phyloP scores from a whole-genome alignment of 306 rosid species.

The Benincasa hispida region DNA sequence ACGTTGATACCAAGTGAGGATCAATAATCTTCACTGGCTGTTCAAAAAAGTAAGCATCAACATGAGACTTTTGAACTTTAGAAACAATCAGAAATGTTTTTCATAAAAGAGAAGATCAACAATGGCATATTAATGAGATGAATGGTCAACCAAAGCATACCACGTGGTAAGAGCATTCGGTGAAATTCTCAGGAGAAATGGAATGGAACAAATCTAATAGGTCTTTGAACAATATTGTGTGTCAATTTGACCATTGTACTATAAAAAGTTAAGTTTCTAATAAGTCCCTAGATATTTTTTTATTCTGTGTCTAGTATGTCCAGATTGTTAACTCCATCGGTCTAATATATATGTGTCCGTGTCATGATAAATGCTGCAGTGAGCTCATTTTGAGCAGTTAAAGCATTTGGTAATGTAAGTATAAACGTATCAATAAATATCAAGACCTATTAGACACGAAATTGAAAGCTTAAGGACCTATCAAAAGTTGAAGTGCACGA shows the following conservation, averaged over 20 bases:
- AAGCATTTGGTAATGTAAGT: neutral
- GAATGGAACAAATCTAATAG: neutral
- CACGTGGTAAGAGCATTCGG: neutral
- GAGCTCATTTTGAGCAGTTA: neutral
- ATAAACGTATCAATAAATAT: neutral
- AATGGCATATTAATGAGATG: neutral
- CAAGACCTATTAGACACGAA: neutral
- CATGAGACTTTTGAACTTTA: neutral
- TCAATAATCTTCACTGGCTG: constrained; percentile 90
- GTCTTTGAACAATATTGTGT: neutral
- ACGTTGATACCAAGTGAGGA: constrained; percentile 87
- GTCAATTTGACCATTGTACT: neutral
- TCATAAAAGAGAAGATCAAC: neutral
- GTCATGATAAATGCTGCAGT: neutral
- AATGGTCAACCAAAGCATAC: neutral
- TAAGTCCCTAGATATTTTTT: no score
- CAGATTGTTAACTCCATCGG: neutral
- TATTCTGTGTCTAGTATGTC: neutral
- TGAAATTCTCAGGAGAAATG: neutral
- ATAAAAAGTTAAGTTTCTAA: neutral
- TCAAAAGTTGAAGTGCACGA: neutral
- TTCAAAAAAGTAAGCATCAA: constrained; percentile 19
- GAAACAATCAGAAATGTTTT: neutral
- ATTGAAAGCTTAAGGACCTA: neutral
- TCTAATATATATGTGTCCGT: neutral